Evolutionary conservation across 768 basidiomycete genomes (phyloP).

Genomic region (Amanita thiersii): DNA sequence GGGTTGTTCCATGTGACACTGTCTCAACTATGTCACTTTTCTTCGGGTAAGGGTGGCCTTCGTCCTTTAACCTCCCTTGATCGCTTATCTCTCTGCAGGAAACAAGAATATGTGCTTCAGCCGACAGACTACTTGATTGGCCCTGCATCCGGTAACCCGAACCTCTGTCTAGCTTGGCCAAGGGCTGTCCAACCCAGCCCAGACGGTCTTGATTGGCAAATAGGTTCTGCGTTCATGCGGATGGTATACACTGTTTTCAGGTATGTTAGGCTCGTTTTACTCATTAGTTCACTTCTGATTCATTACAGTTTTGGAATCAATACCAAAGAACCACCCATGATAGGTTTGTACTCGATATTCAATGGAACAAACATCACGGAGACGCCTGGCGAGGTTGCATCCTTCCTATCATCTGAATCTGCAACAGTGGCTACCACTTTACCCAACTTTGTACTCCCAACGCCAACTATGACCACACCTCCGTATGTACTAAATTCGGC

Average conservation of each 20-base stretch:
- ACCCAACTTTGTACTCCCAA: slow-evolving; percentile 63
- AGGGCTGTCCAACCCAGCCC: slow-evolving; percentile 52
- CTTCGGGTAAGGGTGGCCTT: slow-evolving; percentile 45
- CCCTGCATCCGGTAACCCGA: slow-evolving; percentile 52
- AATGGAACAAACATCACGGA: slow-evolving; percentile 36
- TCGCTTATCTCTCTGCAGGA: neutral
- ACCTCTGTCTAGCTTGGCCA: slow-evolving; percentile 72
- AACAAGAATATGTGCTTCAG: slow-evolving; percentile 47
- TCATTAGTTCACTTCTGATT: neutral
- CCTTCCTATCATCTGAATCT: slow-evolving; percentile 52
- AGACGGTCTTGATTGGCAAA: slow-evolving; percentile 80
- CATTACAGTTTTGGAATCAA: slow-evolving; percentile 67
- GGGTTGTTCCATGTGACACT: slow-evolving; percentile 69
- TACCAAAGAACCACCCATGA: slow-evolving; percentile 62
- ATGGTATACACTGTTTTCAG: slow-evolving; percentile 78
- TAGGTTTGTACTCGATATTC: slow-evolving; percentile 62
- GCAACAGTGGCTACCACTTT: slow-evolving; percentile 61
- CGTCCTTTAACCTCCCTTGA: neutral
- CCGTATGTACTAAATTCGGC: slow-evolving; percentile 66
- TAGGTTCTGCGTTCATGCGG: slow-evolving; percentile 66
- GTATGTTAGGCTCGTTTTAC: slow-evolving; percentile 23
- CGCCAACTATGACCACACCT: slow-evolving; percentile 56
- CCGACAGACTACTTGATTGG: slow-evolving; percentile 78
- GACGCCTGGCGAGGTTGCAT: slow-evolving; percentile 31
- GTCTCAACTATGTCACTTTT: slow-evolving; percentile 51